phyloP scores from a whole-genome alignment of 495 filamentous ascomycete species.

The Penicillium taxi region DNA sequence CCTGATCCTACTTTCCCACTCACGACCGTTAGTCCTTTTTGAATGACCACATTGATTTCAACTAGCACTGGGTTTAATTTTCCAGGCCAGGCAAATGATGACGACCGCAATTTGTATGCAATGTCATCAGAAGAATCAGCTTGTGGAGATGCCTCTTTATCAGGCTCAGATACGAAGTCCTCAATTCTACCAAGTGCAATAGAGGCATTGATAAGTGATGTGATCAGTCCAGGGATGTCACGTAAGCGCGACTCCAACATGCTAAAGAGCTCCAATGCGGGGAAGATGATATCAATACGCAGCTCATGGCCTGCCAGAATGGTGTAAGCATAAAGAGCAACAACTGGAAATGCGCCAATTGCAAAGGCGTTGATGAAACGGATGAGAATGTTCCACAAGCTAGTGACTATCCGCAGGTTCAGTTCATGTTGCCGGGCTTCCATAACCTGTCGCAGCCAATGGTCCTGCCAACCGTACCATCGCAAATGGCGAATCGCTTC shows the following conservation, averaged over 20 bases:
- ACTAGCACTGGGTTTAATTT: conserved; percentile 51
- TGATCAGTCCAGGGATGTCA: conserved; percentile 63
- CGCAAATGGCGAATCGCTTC: conserved; percentile 77
- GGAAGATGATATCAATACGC: conserved; percentile 71
- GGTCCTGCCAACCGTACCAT: conserved; percentile 80
- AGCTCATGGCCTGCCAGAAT: conserved; percentile 54
- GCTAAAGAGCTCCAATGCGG: conserved; percentile 66
- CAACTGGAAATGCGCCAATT: conserved; percentile 65
- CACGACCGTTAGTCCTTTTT: conserved; percentile 57
- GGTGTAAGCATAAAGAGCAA: conserved; percentile 72
- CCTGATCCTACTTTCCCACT: conserved; percentile 70
- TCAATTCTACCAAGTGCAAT: conserved; percentile 74
- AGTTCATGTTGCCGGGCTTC: conserved; percentile 60
- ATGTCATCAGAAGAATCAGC: conserved; percentile 22
- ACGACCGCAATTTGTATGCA: conserved; percentile 46
- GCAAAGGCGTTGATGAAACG: conserved; percentile 54
- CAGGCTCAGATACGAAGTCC: conserved; percentile 73
- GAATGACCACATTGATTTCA: conserved; percentile 53
- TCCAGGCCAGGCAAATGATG: conserved; percentile 73
- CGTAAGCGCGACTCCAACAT: conserved; percentile 63
- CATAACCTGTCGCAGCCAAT: conserved; percentile 70
- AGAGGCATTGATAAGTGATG: conserved; percentile 61
- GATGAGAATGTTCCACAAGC: conserved; percentile 52
- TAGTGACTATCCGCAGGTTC: conserved; percentile 54
- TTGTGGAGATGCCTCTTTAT: conserved; percentile 49